Evolutionary conservation across 164 flowering plant genomes (phyloP).

Genomic region (Kalanchoe fedtschenkoi): DNA sequence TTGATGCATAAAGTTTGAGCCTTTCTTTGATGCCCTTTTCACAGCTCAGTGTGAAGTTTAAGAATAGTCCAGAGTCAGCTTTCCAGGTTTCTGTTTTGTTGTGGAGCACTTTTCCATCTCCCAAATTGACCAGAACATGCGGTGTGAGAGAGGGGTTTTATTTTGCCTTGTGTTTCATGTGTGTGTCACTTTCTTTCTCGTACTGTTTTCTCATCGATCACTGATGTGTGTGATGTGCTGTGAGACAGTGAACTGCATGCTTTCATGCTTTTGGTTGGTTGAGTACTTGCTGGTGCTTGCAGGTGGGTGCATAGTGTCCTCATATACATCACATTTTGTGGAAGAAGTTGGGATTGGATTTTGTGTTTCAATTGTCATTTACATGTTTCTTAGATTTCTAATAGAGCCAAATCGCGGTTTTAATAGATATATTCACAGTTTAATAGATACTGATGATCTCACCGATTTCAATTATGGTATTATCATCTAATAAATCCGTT

Average conservation of each 20-base stretch:
- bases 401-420: too few species aligned
- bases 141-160: too few species aligned
- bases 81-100: slow-evolving; percentile 1
- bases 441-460: too few species aligned
- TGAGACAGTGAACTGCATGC: slow-evolving; percentile 4
- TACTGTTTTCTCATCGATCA: slow-evolving; percentile 1
- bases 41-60: slow-evolving; percentile 2
- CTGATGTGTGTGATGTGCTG: background rate
- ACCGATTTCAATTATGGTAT: too few species aligned
- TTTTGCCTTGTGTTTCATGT: background rate
- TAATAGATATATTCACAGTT: background rate
- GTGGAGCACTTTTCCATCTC: slow-evolving; percentile 1
- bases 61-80: slow-evolving; percentile 1
- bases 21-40: slow-evolving; percentile 5
- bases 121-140: slow-evolving; percentile 1
- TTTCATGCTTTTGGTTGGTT: background rate
- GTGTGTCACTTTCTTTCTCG: too few species aligned
- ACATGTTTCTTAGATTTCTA: slow-evolving; percentile 3
- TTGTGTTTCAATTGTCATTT: background rate
- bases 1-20: background rate
- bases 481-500: too few species aligned
- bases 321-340: background rate
- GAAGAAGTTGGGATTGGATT: background rate
- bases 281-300: slow-evolving; percentile 3
- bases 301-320: slow-evolving; percentile 1